These are phyloP conservation scores for Vigna reflexopilosa DNA, from an alignment of 306 rosid species.

Conservation along the genomic window DNA sequence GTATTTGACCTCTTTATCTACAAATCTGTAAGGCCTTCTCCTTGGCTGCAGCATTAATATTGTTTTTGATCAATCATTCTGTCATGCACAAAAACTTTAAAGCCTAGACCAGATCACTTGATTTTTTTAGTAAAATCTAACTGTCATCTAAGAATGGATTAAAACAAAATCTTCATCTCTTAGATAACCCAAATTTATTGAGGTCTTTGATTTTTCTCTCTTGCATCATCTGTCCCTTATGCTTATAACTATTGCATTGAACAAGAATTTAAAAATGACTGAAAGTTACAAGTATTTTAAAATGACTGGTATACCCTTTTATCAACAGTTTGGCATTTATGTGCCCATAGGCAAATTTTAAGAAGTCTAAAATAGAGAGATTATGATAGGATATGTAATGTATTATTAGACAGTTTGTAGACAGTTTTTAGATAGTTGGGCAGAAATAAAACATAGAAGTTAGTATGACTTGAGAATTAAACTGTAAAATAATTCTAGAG, in stretches of 20 bases:
- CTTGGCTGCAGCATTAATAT: background rate
- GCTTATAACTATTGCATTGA: background rate
- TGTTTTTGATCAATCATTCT: conserved; percentile 5
- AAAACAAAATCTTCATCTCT: background rate
- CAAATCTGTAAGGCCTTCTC: conserved; percentile 24
- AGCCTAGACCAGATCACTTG: background rate
- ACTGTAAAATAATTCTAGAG: too few species aligned
- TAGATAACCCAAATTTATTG: background rate
- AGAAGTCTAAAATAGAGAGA: background rate
- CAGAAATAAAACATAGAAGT: too few species aligned
- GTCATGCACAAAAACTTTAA: background rate
- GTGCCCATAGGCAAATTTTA: background rate
- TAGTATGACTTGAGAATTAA: too few species aligned
- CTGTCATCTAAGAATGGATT: background rate
- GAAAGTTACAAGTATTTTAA: background rate
- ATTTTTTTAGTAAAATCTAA: background rate
- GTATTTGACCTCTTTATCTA: background rate
- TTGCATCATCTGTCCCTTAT: too few species aligned
- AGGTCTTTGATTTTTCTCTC: background rate
- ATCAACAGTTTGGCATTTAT: background rate
- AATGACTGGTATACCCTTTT: background rate
- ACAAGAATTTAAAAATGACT: background rate
- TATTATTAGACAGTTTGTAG: too few species aligned
- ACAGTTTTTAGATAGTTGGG: too few species aligned
- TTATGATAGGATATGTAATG: background rate